Percentiles rank a stretch among this genome's conserved stretches.
Evolutionary conservation across 257 asterid genomes (phyloP).

Genomic region (Leonotis leonurus): DNA sequence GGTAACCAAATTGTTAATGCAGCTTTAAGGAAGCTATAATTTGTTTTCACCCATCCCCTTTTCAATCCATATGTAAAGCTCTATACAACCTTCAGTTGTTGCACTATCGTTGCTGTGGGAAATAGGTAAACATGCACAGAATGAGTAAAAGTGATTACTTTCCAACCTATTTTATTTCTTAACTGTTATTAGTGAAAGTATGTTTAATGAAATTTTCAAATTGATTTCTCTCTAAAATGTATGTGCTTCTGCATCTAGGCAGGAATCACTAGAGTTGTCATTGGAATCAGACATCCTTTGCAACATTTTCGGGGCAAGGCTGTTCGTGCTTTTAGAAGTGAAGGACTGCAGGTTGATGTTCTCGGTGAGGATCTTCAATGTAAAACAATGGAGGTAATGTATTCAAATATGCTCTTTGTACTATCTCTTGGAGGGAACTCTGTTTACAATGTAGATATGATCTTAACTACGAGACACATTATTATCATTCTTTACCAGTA

Average conservation of each 20-base stretch:
- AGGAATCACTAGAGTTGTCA: slow-evolving; percentile 78
- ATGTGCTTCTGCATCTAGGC: slow-evolving; percentile 48
- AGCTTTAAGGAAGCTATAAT: background rate
- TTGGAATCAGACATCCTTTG: slow-evolving; percentile 93
- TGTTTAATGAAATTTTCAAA: background rate
- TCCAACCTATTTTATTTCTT: background rate
- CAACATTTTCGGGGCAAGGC: slow-evolving; percentile 88
- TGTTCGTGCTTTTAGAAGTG: slow-evolving; percentile 66
- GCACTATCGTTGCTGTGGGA: background rate
- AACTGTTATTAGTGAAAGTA: background rate
- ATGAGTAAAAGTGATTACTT: background rate
- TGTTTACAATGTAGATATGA: background rate
- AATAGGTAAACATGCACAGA: background rate
- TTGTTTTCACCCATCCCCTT: background rate
- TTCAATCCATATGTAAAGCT: background rate
- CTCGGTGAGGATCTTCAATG: slow-evolving; percentile 77
- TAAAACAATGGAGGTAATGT: slow-evolving; percentile 62
- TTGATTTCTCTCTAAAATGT: slow-evolving; percentile 7
- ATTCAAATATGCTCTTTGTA: background rate
- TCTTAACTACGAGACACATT: background rate
- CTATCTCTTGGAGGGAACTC: background rate
- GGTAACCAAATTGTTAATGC: background rate
- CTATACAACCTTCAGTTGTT: background rate
- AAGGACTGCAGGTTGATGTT: slow-evolving; percentile 84
- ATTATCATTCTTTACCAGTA: background rate